phyloP scores from a whole-genome alignment of 1,284 basidiomycete species.

The Lentinus polychrous region DNA sequence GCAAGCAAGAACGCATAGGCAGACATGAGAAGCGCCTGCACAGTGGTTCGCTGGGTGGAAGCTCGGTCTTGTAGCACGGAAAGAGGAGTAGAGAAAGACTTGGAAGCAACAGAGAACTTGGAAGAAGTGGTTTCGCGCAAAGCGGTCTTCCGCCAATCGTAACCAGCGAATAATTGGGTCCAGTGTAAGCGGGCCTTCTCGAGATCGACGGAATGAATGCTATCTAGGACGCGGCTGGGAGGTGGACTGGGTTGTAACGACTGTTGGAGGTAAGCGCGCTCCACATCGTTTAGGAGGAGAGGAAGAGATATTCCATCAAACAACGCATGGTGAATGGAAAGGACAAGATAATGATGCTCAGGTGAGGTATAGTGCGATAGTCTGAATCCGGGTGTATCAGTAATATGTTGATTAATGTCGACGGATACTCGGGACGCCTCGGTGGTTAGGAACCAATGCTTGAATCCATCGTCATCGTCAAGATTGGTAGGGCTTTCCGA shows the following conservation, averaged over 20 bases:
- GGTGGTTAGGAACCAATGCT: constrained; percentile 25
- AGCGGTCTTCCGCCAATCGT: constrained; percentile 26
- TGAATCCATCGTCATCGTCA: constrained; percentile 19
- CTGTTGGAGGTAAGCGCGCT: constrained; percentile 24
- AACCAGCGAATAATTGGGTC: constrained; percentile 27
- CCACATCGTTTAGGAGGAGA: constrained; percentile 31
- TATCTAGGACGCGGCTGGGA: constrained; percentile 26
- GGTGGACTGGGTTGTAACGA: constrained; percentile 16
- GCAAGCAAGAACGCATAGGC: constrained; percentile 32
- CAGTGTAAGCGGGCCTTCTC: constrained; percentile 31
- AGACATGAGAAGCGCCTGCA: constrained; percentile 37
- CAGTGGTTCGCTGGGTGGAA: constrained; percentile 31
- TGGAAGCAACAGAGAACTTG: constrained; percentile 15
- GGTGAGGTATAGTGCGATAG: constrained; percentile 24
- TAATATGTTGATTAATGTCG: constrained; percentile 31
- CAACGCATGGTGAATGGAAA: constrained; percentile 43
- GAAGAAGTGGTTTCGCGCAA: constrained; percentile 13
- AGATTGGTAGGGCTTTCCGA: constrained; percentile 12
- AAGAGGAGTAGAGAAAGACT: constrained; percentile 22
- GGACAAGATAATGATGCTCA: constrained; percentile 20
- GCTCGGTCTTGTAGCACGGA: constrained; percentile 28
- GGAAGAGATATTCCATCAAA: constrained; percentile 42
- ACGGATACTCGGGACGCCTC: constrained; percentile 26
- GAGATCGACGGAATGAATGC: constrained; percentile 25
- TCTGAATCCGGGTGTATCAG: constrained; percentile 29